Conservation (phyloP, 257 asterid genomes). For the Nicotiana tomentosiformis region DNA sequence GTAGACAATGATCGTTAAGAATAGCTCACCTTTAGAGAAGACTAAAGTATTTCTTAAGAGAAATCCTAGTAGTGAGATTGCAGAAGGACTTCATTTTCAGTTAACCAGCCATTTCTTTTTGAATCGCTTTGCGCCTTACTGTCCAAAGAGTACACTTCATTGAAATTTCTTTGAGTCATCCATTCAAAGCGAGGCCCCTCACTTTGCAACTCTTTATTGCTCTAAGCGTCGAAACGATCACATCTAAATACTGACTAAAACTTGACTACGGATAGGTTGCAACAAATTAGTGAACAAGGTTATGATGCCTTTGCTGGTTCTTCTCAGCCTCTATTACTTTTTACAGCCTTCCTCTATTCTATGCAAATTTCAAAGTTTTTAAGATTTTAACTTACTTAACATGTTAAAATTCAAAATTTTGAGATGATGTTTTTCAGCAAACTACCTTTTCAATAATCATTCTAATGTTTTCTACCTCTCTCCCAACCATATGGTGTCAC, state of each 20-base stretch:
- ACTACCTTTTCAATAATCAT: not conserved
- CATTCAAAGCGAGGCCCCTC: not conserved
- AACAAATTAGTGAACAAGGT: not conserved
- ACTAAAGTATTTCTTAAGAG: not conserved
- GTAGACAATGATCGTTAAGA: not conserved
- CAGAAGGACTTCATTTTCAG: not conserved
- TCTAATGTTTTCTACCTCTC: not conserved
- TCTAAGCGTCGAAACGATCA: not conserved
- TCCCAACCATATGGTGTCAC: not conserved
- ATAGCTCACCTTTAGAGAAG: not conserved
- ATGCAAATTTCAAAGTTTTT: not conserved
- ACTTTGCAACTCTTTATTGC: not conserved
- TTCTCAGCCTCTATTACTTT: not conserved
- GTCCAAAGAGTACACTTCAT: not conserved
- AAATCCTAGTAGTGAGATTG: not conserved
- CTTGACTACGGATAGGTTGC: not conserved
- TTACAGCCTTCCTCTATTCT: not conserved
- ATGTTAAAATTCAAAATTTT: no score
- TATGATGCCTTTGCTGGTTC: not conserved
- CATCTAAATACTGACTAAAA: not conserved
- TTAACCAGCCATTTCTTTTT: not conserved
- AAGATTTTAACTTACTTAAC: no score
- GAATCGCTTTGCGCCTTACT: not conserved
- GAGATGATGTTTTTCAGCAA: not conserved
- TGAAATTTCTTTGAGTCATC: not conserved